phyloP scores from a whole-genome alignment of 805 yeast species.

The Tetrapisispora nanseiensis region DNA sequence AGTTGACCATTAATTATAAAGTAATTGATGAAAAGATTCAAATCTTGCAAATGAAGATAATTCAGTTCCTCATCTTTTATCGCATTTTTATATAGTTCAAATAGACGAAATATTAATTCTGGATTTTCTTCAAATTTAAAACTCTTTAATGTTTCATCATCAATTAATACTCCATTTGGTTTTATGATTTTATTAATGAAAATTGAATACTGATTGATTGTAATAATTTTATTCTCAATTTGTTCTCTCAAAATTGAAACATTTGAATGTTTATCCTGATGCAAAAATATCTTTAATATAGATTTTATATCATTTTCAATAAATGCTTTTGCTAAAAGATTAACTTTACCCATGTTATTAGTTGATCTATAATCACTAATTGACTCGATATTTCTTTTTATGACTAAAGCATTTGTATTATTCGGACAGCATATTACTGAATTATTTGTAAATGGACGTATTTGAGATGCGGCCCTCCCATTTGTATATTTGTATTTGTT shows the following conservation, averaged over 20 bases:
- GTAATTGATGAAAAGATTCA: constrained; percentile 3
- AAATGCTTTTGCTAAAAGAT: not conserved
- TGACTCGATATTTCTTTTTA: no score
- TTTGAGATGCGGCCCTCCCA: no score
- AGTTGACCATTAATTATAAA: constrained; percentile 10
- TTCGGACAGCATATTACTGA: no score
- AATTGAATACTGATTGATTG: not conserved
- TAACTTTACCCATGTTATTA: no score
- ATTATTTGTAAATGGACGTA: not conserved
- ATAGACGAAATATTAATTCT: not conserved
- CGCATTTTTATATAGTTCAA: not conserved
- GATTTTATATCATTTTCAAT: not conserved
- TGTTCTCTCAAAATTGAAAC: not conserved
- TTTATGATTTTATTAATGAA: not conserved
- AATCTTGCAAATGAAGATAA: constrained; percentile 2
- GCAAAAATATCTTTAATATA: no score
- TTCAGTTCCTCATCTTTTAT: not conserved
- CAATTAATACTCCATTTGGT: not conserved
- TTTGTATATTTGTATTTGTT: no score
- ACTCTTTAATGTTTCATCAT: not conserved
- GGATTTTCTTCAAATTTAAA: not conserved
- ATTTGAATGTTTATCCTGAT: not conserved
- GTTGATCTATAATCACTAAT: not conserved
- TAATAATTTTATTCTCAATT: not conserved
- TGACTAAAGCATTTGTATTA: no score